These are phyloP conservation scores for Saitozyma sp. DNA, from an alignment of 768 basidiomycete genomes.

Conservation along the genomic window DNA sequence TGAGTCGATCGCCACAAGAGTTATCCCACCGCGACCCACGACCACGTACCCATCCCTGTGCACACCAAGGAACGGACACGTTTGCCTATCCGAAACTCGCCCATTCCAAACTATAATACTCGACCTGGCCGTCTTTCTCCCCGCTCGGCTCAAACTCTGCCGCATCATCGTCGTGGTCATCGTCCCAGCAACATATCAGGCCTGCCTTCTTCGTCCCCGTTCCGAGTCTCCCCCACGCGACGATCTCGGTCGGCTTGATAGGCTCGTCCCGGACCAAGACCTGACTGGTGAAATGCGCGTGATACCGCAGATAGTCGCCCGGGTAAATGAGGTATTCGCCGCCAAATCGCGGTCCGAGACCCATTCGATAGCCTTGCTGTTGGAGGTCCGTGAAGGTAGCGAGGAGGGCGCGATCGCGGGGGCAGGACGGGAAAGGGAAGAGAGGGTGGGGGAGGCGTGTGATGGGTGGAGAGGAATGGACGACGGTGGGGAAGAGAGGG, in stretches of 20 bases:
- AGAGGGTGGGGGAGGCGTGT: conserved; percentile 25
- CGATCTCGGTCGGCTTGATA: conserved; percentile 86
- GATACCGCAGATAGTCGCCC: conserved; percentile 91
- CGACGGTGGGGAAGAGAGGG: conserved; percentile 20
- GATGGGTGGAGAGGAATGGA: conserved; percentile 15
- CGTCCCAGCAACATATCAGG: conserved; percentile 84
- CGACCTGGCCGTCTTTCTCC: conserved; percentile 57
- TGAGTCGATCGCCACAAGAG: too few relatives aligned
- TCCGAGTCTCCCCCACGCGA: conserved; percentile 90
- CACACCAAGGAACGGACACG: not conserved
- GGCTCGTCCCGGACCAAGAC: conserved; percentile 63
- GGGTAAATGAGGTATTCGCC: conserved; percentile 97
- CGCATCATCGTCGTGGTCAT: conserved; percentile 54
- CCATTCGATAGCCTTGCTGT: conserved; percentile 25
- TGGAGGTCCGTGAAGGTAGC: conserved; percentile 26
- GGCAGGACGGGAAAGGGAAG: conserved; percentile 32
- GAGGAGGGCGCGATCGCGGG: conserved; percentile 25
- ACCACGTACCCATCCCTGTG: too few relatives aligned
- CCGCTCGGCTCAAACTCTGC: conserved; percentile 58
- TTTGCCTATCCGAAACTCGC: conserved; percentile 49
- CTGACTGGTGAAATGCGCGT: conserved; percentile 90
- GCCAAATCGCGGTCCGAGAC: conserved; percentile 65
- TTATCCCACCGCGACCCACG: too few relatives aligned
- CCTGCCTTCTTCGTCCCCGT: conserved; percentile 98
- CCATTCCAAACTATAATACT: conserved; percentile 54